These are phyloP conservation scores for Aspergillus fructus DNA, from an alignment of 2,329 filamentous ascomycete species.

Conservation along the genomic window DNA sequence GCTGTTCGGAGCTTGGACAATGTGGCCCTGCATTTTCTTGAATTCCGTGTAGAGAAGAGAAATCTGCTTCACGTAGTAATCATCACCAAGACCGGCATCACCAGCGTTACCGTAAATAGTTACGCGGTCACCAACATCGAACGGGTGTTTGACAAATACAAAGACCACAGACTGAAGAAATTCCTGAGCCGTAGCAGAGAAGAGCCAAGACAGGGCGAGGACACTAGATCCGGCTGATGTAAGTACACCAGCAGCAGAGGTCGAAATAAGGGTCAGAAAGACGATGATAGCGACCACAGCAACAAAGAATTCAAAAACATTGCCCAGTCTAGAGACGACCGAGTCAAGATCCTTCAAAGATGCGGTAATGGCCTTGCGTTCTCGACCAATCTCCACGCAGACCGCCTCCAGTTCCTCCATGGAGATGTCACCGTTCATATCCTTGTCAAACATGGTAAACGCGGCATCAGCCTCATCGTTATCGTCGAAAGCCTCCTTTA, in stretches of 20 bases:
- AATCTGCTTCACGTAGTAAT: slow-evolving; percentile 96
- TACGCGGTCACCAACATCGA: slow-evolving; percentile 92
- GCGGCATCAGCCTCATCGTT: slow-evolving; percentile 85
- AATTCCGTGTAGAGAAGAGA: slow-evolving; percentile 93
- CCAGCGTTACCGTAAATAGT: slow-evolving; percentile 90
- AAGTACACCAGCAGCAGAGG: slow-evolving; percentile 85
- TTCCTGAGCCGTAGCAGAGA: slow-evolving; percentile 89
- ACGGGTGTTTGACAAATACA: slow-evolving; percentile 95
- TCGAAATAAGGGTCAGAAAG: slow-evolving; percentile 84
- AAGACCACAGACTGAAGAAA: slow-evolving; percentile 93
- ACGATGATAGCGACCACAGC: slow-evolving; percentile 77
- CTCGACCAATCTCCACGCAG: slow-evolving; percentile 89
- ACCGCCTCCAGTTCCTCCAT: slow-evolving; percentile 93
- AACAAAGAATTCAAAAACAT: slow-evolving; percentile 86
- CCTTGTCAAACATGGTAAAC: slow-evolving; percentile 91
- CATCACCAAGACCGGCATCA: slow-evolving; percentile 73
- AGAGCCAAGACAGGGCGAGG: slow-evolving; percentile 88
- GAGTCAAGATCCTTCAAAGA: slow-evolving; percentile 94
- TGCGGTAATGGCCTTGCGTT: slow-evolving; percentile 92
- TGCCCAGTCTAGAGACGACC: slow-evolving; percentile 84
- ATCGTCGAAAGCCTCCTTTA: slow-evolving; percentile 75
- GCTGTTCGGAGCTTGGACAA: slow-evolving; percentile 93
- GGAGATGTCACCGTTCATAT: slow-evolving; percentile 93
- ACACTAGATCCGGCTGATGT: slow-evolving; percentile 83
- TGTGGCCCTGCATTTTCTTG: slow-evolving; percentile 97